Evolutionary conservation across 805 yeast genomes (phyloP).

Genomic region (Wickerhamiella sorbophila): DNA sequence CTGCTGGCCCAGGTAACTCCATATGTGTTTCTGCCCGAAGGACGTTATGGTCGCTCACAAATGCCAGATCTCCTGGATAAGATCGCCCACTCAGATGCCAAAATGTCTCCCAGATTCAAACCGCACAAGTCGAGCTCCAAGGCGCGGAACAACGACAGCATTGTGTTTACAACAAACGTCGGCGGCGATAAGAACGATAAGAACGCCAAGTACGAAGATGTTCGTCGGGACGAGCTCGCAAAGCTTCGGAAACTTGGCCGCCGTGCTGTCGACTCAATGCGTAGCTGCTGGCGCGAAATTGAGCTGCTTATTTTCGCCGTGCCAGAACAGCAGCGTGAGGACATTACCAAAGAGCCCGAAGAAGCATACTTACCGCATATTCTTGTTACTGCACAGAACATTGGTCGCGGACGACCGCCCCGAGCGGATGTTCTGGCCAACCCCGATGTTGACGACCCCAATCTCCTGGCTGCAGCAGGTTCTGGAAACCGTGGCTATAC

Average conservation of each 20-base stretch:
- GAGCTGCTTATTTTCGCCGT: conserved; percentile 5
- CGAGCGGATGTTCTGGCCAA: background rate
- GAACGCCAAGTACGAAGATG: conserved; percentile 5
- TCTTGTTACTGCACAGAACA: background rate
- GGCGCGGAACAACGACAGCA: background rate
- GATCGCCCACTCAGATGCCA: background rate
- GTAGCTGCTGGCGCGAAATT: conserved; percentile 7
- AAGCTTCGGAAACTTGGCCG: conserved; percentile 9
- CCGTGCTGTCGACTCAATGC: conserved; percentile 1
- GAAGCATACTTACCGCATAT: conserved; percentile 6
- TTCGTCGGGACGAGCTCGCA: background rate
- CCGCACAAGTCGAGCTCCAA: background rate
- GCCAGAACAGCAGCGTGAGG: conserved; percentile 1
- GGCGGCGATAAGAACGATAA: conserved; percentile 4
- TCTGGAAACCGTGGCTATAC: background rate
- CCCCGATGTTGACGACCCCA: background rate
- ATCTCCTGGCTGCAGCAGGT: background rate
- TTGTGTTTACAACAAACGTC: background rate
- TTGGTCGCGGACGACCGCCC: background rate
- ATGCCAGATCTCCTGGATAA: background rate
- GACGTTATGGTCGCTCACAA: conserved; percentile 8
- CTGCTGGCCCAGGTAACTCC: background rate
- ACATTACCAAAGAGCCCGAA: background rate
- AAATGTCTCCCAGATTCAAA: background rate
- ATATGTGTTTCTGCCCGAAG: conserved; percentile 8